Base-by-base conservation (phyloP, 2,329 filamentous ascomycete species). In the Cadophora sp. region DNA sequence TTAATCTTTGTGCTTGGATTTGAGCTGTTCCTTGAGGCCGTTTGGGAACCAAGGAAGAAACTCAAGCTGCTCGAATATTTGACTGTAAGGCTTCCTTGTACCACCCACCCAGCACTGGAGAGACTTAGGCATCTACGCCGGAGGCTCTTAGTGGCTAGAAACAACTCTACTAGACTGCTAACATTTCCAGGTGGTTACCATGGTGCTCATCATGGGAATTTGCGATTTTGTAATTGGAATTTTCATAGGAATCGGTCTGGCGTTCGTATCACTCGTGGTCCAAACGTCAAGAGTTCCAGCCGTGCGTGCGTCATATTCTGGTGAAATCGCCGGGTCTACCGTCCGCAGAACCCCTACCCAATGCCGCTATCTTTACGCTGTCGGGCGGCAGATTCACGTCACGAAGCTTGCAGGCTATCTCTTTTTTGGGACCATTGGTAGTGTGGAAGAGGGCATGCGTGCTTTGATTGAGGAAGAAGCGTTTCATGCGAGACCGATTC, bases 341-440 rank as follows among this genome's bases (percentile, higher is more conserved):
- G 96, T 99, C 31, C 88, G 96, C 64, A 89, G 96, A 64, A 97
- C 97, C 73, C 92, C 93, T 0, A 90, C 94, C 3, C 96, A 99
- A 75, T 91, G 94, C 69, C 89, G 92, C 68, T 99, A 96, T 76
- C 83, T 99, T 3, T 90, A 90, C 69, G 87, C 95, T 72, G 94
- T 96, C 19, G 94, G 95, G 3, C 87, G 88, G 34, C 96, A 99
- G 78, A 96, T 97, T 40, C 91, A 92, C 67, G 90, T 98, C 61
- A 91, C 97, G 76, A 98, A 98, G 79, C 86, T 99, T 16, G 91
- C 92, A 0, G 95, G 96, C 0, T 98, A 95, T 76, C 87, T 99
- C n/a, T 99, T 99, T 83, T 99, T 99, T 74, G 96, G 96, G 19
- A 98, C 94, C 2, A 97, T 99, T 72, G 95, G 97, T 64, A 93